Evolutionary conservation across 306 rosid species (phyloP).

Genomic region (Quercus cerris): DNA sequence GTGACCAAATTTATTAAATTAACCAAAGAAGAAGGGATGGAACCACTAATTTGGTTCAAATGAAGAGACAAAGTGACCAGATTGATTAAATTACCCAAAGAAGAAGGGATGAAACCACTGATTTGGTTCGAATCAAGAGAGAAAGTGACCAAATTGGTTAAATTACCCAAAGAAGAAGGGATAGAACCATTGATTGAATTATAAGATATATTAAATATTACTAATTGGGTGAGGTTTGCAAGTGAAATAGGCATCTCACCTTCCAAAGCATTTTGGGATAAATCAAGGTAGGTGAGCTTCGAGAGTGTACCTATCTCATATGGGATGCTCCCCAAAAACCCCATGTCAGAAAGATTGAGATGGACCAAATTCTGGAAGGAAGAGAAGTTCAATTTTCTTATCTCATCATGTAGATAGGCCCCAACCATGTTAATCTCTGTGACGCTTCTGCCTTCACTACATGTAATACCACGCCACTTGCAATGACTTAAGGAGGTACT

Average conservation of each 20-base stretch:
- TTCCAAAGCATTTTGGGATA: accelerated
- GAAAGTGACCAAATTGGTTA: too few species aligned
- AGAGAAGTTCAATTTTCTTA: neutral
- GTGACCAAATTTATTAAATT: too few species aligned
- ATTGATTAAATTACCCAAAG: neutral
- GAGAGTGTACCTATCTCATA: too few species aligned
- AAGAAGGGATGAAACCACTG: too few species aligned
- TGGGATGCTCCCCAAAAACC: neutral
- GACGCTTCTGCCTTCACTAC: neutral
- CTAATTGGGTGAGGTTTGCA: neutral
- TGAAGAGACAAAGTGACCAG: neutral
- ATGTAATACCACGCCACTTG: neutral
- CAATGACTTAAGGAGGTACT: neutral
- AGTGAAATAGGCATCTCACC: neutral
- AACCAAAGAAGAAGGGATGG: too few species aligned
- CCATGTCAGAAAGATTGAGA: accelerated
- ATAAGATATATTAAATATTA: neutral
- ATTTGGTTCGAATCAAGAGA: too few species aligned
- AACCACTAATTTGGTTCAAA: neutral
- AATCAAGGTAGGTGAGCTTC: too few species aligned
- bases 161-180: too few species aligned
- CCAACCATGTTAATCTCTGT: neutral
- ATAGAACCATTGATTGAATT: neutral
- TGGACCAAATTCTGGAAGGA: neutral
- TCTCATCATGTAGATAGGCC: accelerated